A percentile compares a stretch with the other conserved stretches of the same genome.
phyloP scores from a whole-genome alignment of 805 yeast species.

The Pichia sporocuriosa region DNA sequence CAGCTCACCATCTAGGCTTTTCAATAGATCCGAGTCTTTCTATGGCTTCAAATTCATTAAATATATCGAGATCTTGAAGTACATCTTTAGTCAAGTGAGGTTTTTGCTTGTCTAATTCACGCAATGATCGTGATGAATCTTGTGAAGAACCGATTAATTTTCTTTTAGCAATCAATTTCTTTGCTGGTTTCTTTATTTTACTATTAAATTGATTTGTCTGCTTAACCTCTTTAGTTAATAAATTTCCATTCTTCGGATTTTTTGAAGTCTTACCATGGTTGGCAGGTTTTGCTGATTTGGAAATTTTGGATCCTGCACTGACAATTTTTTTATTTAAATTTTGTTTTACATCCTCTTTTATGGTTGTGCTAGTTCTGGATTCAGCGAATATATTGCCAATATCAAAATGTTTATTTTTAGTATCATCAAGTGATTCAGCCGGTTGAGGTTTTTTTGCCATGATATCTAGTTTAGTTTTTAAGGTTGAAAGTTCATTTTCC shows the following conservation, averaged over 20 bases:
- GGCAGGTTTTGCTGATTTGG: not conserved
- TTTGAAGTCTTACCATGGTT: not conserved
- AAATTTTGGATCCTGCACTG: too few species aligned
- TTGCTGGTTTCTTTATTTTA: not conserved
- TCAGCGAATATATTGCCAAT: not conserved
- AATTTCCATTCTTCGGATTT: too few species aligned
- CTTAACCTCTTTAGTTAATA: too few species aligned
- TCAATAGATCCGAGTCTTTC: conserved; percentile 7
- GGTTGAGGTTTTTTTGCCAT: conserved; percentile 19
- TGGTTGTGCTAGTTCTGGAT: not conserved
- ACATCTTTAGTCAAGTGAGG: not conserved
- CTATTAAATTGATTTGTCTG: too few species aligned
- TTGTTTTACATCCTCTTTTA: not conserved
- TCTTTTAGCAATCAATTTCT: conserved; percentile 1
- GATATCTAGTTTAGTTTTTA: too few species aligned
- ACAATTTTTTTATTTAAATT: not conserved
- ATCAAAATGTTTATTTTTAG: not conserved
- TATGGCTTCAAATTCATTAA: conserved; percentile 11
- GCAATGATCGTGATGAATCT: not conserved
- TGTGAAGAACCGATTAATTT: conserved; percentile 9
- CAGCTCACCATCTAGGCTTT: conserved; percentile 6
- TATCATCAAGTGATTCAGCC: conserved; percentile 19
- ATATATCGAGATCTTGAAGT: conserved; percentile 9
- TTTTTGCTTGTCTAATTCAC: not conserved
- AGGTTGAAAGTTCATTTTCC: not conserved